Base-by-base conservation (phyloP, 805 yeast genomes). In the Ogataea siamensis region DNA sequence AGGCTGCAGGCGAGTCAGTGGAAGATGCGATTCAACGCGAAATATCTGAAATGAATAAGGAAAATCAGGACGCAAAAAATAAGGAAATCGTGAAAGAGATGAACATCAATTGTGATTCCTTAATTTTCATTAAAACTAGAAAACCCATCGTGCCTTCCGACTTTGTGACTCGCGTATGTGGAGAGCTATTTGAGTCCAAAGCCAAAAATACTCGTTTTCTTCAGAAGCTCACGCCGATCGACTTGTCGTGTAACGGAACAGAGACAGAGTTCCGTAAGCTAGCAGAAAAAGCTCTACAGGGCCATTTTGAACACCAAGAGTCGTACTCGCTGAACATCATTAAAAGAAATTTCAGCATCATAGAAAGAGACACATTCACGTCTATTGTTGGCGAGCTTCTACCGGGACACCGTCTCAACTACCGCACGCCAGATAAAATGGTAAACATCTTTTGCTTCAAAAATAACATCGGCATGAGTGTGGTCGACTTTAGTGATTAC, bases 371-470 rank as follows among this genome's bases (percentile, higher is more conserved):
- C 43, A 87, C 76, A n/a, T 76, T 91, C 34, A 87, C 87, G 43
- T 75, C 71, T 23, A 68, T 76, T 9, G 72, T 89, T 7, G 54
- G 55, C 3, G 49, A 49, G 16, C 32, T 46, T 7, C 30, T 58
- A n/a, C 53, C 57, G 45, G 81, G 80, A 2, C 96, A 87, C 58
- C 67, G 63, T 23, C 95, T 93, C 11, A 94, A 88, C 57, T 71
- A 93, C 58, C 85, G 86, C 53, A 63, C 77, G 9, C 87, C 76
- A 53, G 95, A 89, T 44, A 80, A 81, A 54, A 66, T 93, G 50
- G 75, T 93, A 32, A 56, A 91, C 36, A 83, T 93, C 3, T 96
- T 87, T 58, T 85, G 96, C 56, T 91, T 82, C 64, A 91, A 89
- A 65, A 83, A 78, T 46, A 84, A 85, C 45, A 73, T 93, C 22